Conservation (phyloP, 805 yeast species). For the Barnettozyma sp. region DNA sequence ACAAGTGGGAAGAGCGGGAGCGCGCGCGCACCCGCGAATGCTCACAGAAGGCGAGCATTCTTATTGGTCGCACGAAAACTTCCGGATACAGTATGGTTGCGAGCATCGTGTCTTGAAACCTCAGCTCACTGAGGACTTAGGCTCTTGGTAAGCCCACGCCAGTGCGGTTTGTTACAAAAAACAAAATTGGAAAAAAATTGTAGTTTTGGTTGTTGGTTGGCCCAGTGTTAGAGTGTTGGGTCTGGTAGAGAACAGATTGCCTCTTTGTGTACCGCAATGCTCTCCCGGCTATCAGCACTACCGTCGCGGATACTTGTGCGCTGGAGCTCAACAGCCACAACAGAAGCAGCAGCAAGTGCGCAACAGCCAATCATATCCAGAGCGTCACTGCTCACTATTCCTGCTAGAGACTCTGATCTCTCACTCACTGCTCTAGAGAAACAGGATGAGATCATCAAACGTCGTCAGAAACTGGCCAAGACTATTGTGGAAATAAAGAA, state of each 20-base stretch:
- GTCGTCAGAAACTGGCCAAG: conserved; percentile 67
- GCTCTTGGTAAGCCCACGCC: too few relatives aligned
- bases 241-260: too few relatives aligned
- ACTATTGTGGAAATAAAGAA: conserved; percentile 66
- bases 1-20: too few relatives aligned
- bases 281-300: conserved; percentile 3
- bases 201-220: too few relatives aligned
- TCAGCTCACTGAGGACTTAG: too few relatives aligned
- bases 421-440: conserved; percentile 73
- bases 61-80: conserved; percentile 10
- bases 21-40: too few relatives aligned
- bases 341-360: background rate
- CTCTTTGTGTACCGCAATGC: conserved; percentile 2
- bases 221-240: too few relatives aligned
- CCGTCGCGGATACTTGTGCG: conserved; percentile 2
- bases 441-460: conserved; percentile 64
- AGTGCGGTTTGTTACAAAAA: too few relatives aligned
- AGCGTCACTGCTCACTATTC: conserved; percentile 28
- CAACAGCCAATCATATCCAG: conserved; percentile 10
- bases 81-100: background rate
- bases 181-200: too few relatives aligned
- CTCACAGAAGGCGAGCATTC: background rate
- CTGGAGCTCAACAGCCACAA: conserved; percentile 5
- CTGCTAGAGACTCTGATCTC: conserved; percentile 40
- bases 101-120: background rate